These are phyloP conservation scores for Auxenochlorella pyrenoidosa DNA, from an alignment of 139 green algal genomes.

Conservation along the genomic window DNA sequence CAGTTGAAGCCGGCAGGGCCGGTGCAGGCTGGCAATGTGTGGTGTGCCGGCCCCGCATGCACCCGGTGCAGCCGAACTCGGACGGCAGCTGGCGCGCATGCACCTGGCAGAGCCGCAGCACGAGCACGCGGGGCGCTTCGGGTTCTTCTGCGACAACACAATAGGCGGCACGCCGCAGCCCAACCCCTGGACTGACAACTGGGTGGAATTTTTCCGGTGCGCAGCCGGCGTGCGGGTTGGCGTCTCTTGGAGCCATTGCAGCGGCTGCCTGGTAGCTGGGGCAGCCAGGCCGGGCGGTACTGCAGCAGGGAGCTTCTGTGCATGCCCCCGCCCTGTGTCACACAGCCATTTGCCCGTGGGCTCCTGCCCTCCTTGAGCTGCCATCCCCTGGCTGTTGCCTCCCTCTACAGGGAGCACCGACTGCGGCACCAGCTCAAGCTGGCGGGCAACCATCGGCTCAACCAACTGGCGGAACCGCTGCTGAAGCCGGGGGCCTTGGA, in stretches of 20 bases:
- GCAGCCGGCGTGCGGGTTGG: background rate
- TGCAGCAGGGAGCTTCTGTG: too few species aligned
- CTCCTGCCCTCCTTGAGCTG: background rate
- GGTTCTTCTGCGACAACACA: slow-evolving; percentile 97
- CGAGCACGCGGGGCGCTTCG: slow-evolving; percentile 77
- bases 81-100: slow-evolving; percentile 85
- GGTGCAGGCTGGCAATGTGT: too few species aligned
- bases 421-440: slow-evolving; percentile 74
- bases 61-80: slow-evolving; percentile 69
- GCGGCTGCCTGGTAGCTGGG: too few species aligned
- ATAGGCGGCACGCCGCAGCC: slow-evolving; percentile 94
- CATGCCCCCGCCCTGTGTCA: too few species aligned
- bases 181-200: slow-evolving; percentile 91
- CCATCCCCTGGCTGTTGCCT: background rate
- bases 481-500: slow-evolving; percentile 69
- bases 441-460: slow-evolving; percentile 69
- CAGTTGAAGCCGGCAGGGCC: background rate
- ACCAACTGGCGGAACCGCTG: slow-evolving; percentile 74
- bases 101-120: slow-evolving; percentile 80
- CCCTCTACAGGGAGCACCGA: slow-evolving; percentile 68
- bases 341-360: too few species aligned
- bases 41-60: background rate
- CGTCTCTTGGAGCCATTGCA: background rate
- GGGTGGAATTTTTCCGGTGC: slow-evolving; percentile 85
- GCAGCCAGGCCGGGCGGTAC: too few species aligned